Percentiles rank a stretch among this genome's conserved stretches.
phyloP scores from a whole-genome alignment of 768 basidiomycete genomes.

The Cystofilobasidium capitatum region DNA sequence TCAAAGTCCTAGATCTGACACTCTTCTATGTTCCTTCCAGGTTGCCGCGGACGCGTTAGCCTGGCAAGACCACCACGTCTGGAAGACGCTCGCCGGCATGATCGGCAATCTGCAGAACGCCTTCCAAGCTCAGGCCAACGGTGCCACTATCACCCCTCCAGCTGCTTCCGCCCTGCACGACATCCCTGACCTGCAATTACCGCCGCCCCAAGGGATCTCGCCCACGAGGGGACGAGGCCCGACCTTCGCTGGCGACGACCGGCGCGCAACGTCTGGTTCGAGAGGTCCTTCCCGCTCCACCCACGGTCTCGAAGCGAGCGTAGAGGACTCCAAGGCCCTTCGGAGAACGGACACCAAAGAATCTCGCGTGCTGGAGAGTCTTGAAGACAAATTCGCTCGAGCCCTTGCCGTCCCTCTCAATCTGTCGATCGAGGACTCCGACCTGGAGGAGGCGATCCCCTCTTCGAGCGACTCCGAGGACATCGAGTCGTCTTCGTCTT shows the following conservation, averaged over 20 bases:
- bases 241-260: background rate
- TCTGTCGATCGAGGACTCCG: conserved; percentile 15
- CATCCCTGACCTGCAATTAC: background rate
- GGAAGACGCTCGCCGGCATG: background rate
- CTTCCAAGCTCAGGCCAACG: background rate
- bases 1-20: background rate
- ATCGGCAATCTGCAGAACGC: background rate
- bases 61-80: background rate
- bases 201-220: background rate
- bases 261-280: background rate
- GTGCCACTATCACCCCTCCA: background rate
- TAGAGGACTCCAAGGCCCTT: background rate
- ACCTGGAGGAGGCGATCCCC: conserved; percentile 1
- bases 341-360: background rate
- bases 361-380: background rate
- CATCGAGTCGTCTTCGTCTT: conserved; percentile 6
- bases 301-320: background rate
- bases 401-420: background rate
- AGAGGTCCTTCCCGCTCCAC: background rate
- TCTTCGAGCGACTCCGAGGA: conserved; percentile 2
- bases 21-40: background rate
- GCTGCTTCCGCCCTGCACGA: background rate
- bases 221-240: background rate
- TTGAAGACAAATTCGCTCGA: background rate
- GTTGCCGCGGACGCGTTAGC: background rate